phyloP scores from a whole-genome alignment of 139 green algal genomes.

The Chlamydomonas sp. region DNA sequence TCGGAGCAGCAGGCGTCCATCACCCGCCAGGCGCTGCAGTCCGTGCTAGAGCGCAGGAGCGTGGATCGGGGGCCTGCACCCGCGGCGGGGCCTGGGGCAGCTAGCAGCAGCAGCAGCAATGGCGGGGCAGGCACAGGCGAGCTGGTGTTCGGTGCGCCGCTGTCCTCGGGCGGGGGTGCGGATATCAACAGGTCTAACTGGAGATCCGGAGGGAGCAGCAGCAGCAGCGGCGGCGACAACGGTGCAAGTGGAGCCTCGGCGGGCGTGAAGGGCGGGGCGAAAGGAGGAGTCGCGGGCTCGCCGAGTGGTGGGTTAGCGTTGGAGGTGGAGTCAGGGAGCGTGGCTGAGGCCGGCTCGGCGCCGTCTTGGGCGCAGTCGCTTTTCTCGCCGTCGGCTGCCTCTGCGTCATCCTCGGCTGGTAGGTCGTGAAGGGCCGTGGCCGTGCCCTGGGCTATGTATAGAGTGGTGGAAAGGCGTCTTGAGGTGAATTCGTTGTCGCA shows the following conservation, averaged over 20 bases:
- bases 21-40: slow-evolving; percentile 26
- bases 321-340: too few relatives aligned
- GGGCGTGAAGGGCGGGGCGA: background rate
- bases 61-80: background rate
- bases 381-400: background rate
- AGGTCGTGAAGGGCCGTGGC: too few relatives aligned
- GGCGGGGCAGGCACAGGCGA: background rate
- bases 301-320: too few relatives aligned
- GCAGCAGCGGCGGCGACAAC: background rate
- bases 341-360: too few relatives aligned
- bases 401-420: background rate
- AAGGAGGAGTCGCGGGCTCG: too few relatives aligned
- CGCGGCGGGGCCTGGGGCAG: background rate
- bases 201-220: too few relatives aligned
- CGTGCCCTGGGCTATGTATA: too few relatives aligned
- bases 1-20: slow-evolving; percentile 12
- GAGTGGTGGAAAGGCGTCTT: too few relatives aligned
- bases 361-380: slow-evolving; percentile 28
- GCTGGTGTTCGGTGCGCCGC: too few relatives aligned
- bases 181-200: too few relatives aligned
- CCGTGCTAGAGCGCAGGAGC: background rate
- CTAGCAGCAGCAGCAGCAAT: background rate
- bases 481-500: too few relatives aligned
- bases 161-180: too few relatives aligned
- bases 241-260: background rate